Evolutionary conservation across 176 grass and related monocot species (phyloP), one percentile per base, ranked within the genome.

Genomic region (Oryza nivara): DNA sequence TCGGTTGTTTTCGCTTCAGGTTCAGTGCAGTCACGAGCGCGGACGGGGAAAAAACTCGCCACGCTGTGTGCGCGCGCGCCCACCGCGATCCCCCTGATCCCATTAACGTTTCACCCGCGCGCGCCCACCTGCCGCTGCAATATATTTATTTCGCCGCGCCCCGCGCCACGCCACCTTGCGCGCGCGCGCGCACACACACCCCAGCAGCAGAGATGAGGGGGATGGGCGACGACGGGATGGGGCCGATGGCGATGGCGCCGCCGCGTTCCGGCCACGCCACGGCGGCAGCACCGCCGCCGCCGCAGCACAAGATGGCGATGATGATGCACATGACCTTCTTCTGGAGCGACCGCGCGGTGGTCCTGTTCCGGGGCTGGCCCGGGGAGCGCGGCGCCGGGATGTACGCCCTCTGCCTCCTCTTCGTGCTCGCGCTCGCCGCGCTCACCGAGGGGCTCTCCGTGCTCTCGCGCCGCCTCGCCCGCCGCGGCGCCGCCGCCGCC

Each of bases 281-380:
- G 6, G 0, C 11, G 5, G 65, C 34, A 0, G 1, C 77, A 1
- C 1, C 82, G 16, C 17, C 16, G 52, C 52, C 4, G 52, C 52
- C 1, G 38, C 10, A 9, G 47, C 88, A 73, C 68, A 49, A 38
- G 8, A 67, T 38, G 87, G 15, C 20, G 73, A 30, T 32, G 71
- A 76, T 75, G 82, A 91, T 87, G 91, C 93, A 91, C 68, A 91
- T 87, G 93, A 40, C 86, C 68, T 95, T 95, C 80, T 95, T 87
- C 79, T 95, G 88, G 88, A 80, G 91, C 17, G 82, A 87, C 73
- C 82, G 68, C 73, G 28, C 82, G 7, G 79, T 86, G 48, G 82
- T 93, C 61, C 88, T 95, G 34, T 91, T 95, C 83, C 68, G 80
- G 40, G 88, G 86, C 10, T 95, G 93, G 93, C 91, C 91, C 10